phyloP scores from a whole-genome alignment of 1,284 basidiomycete species.

The Pseudozyma flocculosa region DNA sequence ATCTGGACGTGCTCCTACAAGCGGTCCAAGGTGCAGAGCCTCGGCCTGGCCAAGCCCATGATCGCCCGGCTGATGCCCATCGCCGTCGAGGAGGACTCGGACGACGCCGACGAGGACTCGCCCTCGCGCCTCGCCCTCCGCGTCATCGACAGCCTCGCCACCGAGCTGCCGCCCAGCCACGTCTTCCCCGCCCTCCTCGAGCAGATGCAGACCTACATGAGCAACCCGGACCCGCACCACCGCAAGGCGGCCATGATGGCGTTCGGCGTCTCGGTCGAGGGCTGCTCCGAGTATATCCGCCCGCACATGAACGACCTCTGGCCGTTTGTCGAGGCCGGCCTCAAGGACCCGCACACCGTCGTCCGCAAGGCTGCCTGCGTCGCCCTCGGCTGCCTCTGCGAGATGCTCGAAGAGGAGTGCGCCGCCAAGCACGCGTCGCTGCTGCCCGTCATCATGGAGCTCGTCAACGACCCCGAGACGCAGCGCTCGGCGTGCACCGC shows the following conservation, averaged over 20 bases:
- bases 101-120: conserved; percentile 82
- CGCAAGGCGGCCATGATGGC: conserved; percentile 95
- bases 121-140: conserved; percentile 91
- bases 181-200: conserved; percentile 90
- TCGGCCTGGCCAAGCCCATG: conserved; percentile 81
- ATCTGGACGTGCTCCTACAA: conserved; percentile 91
- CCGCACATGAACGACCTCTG: conserved; percentile 89
- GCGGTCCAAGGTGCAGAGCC: conserved; percentile 89
- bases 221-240: conserved; percentile 61
- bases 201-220: conserved; percentile 60
- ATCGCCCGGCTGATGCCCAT: conserved; percentile 91
- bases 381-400: conserved; percentile 92
- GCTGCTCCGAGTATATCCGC: conserved; percentile 96
- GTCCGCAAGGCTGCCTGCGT: conserved; percentile 94
- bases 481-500: conserved; percentile 93
- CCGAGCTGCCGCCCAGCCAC: conserved; percentile 88
- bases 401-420: conserved; percentile 96
- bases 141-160: conserved; percentile 89
- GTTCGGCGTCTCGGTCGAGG: conserved; percentile 93
- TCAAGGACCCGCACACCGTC: conserved; percentile 77
- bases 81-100: conserved; percentile 81
- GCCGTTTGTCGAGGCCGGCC: conserved; percentile 89
- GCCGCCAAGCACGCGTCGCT: conserved; percentile 78
- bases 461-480: conserved; percentile 83
- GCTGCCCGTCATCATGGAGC: conserved; percentile 68